Conservation (phyloP, 345 rosid genomes). For the Populus nigra region DNA sequence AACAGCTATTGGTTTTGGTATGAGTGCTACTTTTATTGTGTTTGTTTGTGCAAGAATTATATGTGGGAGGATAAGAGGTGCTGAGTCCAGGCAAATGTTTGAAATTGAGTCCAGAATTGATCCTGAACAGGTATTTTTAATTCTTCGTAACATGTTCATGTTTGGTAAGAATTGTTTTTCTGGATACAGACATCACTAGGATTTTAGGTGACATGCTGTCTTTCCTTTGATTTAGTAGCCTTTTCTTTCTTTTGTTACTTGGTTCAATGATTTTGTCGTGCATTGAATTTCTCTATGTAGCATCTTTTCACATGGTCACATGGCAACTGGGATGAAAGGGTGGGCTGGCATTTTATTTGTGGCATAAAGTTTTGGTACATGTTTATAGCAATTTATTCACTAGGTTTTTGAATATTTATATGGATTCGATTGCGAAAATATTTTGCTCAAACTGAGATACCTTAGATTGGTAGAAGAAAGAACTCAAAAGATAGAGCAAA, state of each 20-base stretch:
- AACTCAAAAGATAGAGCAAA: neutral
- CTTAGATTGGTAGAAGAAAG: neutral
- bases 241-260: neutral
- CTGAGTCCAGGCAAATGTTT: conserved; percentile 40
- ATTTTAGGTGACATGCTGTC: neutral
- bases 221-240: neutral
- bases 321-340: neutral
- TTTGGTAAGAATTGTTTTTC: neutral
- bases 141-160: neutral
- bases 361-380: neutral
- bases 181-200: neutral
- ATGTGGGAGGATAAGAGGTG: conserved; percentile 48
- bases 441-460: neutral
- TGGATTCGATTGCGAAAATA: conserved; percentile 4
- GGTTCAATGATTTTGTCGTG: neutral
- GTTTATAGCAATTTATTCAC: neutral
- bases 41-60: conserved; percentile 63
- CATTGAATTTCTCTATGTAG: neutral
- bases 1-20: conserved; percentile 58
- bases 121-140: conserved; percentile 46
- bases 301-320: neutral
- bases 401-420: neutral
- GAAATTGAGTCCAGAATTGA: conserved; percentile 49
- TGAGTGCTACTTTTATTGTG: conserved; percentile 60
- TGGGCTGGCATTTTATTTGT: neutral